Conservation (phyloP, 1,139 yeast genomes). For the Yamadazyma blattariae region DNA sequence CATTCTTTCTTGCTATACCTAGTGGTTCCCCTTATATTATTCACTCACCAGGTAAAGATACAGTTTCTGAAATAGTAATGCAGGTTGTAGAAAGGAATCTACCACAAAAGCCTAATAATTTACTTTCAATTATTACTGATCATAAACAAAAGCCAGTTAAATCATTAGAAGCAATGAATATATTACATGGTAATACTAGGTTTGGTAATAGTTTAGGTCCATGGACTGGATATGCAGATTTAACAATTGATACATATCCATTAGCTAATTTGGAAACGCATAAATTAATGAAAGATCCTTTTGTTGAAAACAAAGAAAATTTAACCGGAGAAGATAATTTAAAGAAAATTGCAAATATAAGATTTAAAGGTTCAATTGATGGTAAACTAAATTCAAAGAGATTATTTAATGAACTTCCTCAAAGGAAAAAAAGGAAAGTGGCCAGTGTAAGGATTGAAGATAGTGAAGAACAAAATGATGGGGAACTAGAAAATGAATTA, state of each 20-base stretch:
- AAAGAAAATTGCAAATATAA: slow-evolving; percentile 39
- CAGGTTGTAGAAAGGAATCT: slow-evolving; percentile 58
- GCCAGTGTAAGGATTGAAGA: not conserved
- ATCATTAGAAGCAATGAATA: slow-evolving; percentile 52
- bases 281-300: slow-evolving; percentile 11
- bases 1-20: slow-evolving; percentile 67
- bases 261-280: slow-evolving; percentile 42
- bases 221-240: slow-evolving; percentile 72
- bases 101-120: slow-evolving; percentile 33
- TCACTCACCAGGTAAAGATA: slow-evolving; percentile 50
- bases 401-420: slow-evolving; percentile 33
- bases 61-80: slow-evolving; percentile 51
- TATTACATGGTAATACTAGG: slow-evolving; percentile 59
- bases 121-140: slow-evolving; percentile 24
- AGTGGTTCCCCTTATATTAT: slow-evolving; percentile 63
- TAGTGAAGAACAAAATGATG: slow-evolving; percentile 7
- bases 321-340: not conserved
- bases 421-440: slow-evolving; percentile 9
- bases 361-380: slow-evolving; percentile 54
- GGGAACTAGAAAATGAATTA: slow-evolving; percentile 17
- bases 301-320: slow-evolving; percentile 8
- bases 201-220: slow-evolving; percentile 59
- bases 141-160: slow-evolving; percentile 46
- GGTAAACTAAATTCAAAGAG: slow-evolving; percentile 30
- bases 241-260: slow-evolving; percentile 60